Base-by-base conservation (phyloP, 2,329 filamentous ascomycete species). In the Phaeosphaeriaceae sp. region DNA sequence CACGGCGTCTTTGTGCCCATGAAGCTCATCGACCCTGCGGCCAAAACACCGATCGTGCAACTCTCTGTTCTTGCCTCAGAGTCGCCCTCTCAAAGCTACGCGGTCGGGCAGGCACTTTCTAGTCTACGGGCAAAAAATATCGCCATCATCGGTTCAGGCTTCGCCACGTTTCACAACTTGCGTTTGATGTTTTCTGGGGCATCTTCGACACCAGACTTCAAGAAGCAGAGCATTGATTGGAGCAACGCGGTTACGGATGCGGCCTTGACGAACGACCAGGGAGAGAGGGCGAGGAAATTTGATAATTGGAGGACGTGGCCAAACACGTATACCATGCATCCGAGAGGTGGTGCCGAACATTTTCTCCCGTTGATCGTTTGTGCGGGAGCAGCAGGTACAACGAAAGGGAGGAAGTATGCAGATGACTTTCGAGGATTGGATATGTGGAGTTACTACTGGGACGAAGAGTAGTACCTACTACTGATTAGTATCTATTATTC, bases 1-100 rank as follows among this genome's bases (percentile, higher is more conserved):
- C 83, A 85, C 62, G 83, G 83, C 71, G 81, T 85, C 48, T 85
- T 85, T 64, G 69, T 85, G 20, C 83, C 83, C 6, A 74, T 85
- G 70, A 74, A 78, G 37, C 79, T 85, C 35, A 78, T 82, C 58
- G 69, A 79, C 47, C 83, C 83, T 16, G 58, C 71, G 34, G 83
- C 81, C 55, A 70, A 77, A 48, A 64, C 83, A 2, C 83, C 83
- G 39, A 74, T 85, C 23, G 73, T 86, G n/a, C 83, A 85, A 62
- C 60, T 85, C 46, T 83, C 79, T 1, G 81, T 86, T 9, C 76
- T 85, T 3, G 56, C 60, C 21, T 80, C 76, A 15, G 82, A 85
- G 60, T 76, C 81, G 39, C 74, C 82, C 0, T 66, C 68, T 1
- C 51, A 66, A 18, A 82, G 84, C 65, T 75, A 79, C 49, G 74